These are phyloP conservation scores for Bonia amplexicaulis DNA, from an alignment of 176 grass and related monocot genomes.

Conservation along the genomic window DNA sequence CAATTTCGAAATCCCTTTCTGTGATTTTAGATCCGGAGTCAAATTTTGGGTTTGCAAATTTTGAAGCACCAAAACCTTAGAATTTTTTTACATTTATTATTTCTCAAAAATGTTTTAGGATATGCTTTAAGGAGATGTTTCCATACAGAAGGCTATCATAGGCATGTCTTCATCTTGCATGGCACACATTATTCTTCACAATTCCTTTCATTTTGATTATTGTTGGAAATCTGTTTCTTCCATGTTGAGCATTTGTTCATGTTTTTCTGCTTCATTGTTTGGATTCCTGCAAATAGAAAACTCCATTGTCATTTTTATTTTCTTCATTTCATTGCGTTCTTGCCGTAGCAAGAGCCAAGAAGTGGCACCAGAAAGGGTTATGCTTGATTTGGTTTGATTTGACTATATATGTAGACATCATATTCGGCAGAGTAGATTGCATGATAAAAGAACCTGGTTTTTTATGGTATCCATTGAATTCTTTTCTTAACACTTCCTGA, in stretches of 20 bases:
- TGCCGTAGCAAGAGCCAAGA: not conserved
- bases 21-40: not conserved
- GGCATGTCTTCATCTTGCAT: slow-evolving; percentile 1
- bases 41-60: not conserved
- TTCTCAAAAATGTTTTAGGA: not conserved
- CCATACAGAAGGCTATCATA: not conserved
- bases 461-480: not conserved
- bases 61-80: not conserved
- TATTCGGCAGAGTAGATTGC: not conserved
- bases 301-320: not conserved
- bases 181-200: not conserved
- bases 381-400: not conserved
- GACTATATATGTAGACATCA: not conserved
- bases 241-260: not conserved
- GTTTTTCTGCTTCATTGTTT: not conserved
- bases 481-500: not conserved
- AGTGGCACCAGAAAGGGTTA: not conserved
- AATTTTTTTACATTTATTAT: not conserved
- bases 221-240: not conserved
- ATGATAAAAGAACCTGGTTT: not conserved
- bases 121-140: not conserved
- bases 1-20: not conserved
- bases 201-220: slow-evolving; percentile 7
- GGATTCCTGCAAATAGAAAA: not conserved
- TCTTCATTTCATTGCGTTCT: not conserved